Evolutionary conservation across 371 early-diverging fungal genomes (phyloP), one percentile per base, ranked within the genome.

Genomic region (Zopfochytrium polystomum): DNA sequence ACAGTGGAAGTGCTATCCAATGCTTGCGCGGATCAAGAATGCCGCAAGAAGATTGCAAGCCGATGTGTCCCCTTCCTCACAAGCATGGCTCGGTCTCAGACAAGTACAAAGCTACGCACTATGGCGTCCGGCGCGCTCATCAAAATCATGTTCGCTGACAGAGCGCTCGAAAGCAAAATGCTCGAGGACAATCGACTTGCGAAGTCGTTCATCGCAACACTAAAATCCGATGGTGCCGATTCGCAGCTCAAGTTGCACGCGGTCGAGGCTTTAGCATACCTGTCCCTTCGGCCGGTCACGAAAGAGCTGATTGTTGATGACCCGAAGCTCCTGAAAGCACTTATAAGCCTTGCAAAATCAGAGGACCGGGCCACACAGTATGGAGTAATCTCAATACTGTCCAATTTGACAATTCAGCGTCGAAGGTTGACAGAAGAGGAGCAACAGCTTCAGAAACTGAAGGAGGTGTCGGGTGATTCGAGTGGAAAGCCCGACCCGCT

Each of bases 241-340:
- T 15, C 38, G 2, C 29, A 52, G 20, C 46, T 46, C n/a, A 55
- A 47, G 29, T 11, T 55, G 13, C 49, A 57, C 30, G 80, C 85
- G 2, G 77, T 90, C 1, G 93, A 92, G 68, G 88, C 87, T 5
- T 71, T 92, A 2, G 85, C 91, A 0, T 91, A 90, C 57, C 74
- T 88, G 22, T 79, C 85, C 30, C 65, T 86, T 27, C 73, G 83
- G 42, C 75, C 85, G 0, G 65, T 67, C 3, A 74, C 85, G 42
- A 90, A 90, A 68, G 87, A 84, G 23, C 49, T 70, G 4, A 72
- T 92, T 23, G 75, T 75, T 0, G 68, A 75, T 0, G 83, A 89
- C 63, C 67, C 63, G 0, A 68, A 70, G 0, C 69, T 90, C 18
- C 66, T 90, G 15, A 77, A 85, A 55, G 66, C 72, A 0, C 60